Conservation (phyloP, 805 yeast species). For the Candida tallmaniae region DNA sequence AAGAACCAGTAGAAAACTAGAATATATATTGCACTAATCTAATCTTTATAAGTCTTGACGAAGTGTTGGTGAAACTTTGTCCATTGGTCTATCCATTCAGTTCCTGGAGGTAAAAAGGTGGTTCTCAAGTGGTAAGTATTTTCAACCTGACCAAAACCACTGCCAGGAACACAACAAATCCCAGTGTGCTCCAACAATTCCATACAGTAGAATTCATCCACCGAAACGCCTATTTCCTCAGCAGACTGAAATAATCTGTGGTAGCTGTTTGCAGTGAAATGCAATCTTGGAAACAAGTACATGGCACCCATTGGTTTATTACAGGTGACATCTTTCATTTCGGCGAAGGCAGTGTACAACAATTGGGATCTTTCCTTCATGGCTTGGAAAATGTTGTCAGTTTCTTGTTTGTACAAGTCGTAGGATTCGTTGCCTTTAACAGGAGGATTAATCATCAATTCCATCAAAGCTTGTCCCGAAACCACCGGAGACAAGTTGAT, state of each 20-base stretch:
- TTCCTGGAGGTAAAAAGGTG: conserved; percentile 94
- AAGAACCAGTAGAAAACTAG: conserved; percentile 2
- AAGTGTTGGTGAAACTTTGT: conserved; percentile 72
- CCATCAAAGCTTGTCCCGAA: conserved; percentile 89
- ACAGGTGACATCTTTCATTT: conserved; percentile 80
- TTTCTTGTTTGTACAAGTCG: conserved; percentile 61
- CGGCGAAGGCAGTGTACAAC: conserved; percentile 65
- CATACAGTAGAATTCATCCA: conserved; percentile 89
- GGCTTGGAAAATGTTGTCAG: conserved; percentile 54
- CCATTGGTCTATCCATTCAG: conserved; percentile 82
- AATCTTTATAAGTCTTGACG: conserved; percentile 47
- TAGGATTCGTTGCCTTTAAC: conserved; percentile 69
- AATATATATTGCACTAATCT: not conserved
- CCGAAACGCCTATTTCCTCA: conserved; percentile 46
- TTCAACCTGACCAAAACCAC: conserved; percentile 90
- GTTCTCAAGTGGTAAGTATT: conserved; percentile 94
- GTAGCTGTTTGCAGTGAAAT: conserved; percentile 44
- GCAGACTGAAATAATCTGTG: conserved; percentile 63
- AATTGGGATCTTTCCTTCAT: conserved; percentile 59
- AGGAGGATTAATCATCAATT: conserved; percentile 93
- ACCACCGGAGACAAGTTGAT: conserved; percentile 93
- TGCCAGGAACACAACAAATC: conserved; percentile 95
- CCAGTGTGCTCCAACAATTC: conserved; percentile 84
- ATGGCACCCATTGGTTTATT: conserved; percentile 95
- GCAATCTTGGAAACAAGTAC: conserved; percentile 86